These are phyloP conservation scores for Acanthamoeba sp. DNA, from an alignment of 208 protist genomes.

Conservation along the genomic window DNA sequence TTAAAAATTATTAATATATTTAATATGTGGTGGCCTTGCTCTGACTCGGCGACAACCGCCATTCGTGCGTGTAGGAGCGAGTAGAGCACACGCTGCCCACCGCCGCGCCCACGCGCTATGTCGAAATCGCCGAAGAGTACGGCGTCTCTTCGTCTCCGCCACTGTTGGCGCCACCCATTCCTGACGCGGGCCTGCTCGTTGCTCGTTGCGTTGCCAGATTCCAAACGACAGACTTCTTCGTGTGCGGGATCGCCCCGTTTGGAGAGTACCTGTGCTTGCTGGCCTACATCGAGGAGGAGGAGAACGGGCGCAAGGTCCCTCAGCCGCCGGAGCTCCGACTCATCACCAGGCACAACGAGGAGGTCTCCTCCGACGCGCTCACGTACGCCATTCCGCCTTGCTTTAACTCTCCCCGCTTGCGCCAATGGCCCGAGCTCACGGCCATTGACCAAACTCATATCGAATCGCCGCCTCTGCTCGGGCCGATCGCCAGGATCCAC, in stretches of 20 bases:
- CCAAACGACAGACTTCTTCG: constrained; percentile 86
- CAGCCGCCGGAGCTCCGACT: constrained; percentile 89
- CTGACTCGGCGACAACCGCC: neutral
- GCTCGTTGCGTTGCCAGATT: constrained; percentile 72
- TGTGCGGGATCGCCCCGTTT: constrained; percentile 89
- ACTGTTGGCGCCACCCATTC: no score
- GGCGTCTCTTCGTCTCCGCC: no score
- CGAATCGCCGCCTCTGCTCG: neutral
- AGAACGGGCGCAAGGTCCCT: constrained; percentile 72
- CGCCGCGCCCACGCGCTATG: constrained; percentile 44
- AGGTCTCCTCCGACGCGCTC: constrained; percentile 90
- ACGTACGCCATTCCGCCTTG: constrained; percentile 76
- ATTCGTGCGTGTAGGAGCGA: neutral
- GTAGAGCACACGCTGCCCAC: neutral
- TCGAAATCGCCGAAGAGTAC: constrained; percentile 64
- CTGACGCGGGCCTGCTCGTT: no score
- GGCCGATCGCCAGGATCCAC: neutral
- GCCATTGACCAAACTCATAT: no score
- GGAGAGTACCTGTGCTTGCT: constrained; percentile 88
- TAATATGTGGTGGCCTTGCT: neutral
- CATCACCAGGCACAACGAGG: constrained; percentile 84
- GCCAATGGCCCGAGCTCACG: no score
- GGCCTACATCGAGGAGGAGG: constrained; percentile 85
- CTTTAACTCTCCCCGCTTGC: no score
- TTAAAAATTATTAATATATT: neutral